A percentile compares a stretch with the other conserved stretches of the same genome.
Evolutionary conservation across 306 rosid genomes (phyloP).

Genomic region (Quercus dentata): DNA sequence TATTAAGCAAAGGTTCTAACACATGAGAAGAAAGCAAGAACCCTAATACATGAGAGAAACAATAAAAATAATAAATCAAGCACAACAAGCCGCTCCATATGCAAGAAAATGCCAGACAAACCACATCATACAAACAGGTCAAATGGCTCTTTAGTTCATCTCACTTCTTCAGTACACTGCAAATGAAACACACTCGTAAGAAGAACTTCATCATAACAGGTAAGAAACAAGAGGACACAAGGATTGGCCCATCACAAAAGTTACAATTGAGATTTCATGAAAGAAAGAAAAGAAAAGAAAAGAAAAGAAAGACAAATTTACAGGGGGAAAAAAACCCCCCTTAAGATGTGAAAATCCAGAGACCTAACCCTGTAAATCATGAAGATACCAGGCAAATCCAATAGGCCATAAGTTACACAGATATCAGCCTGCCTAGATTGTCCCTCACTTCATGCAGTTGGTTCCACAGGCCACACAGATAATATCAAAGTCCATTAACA

Average conservation of each 20-base stretch:
- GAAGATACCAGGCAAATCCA: background rate
- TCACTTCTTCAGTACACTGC: constrained; percentile 95
- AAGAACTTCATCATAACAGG: background rate
- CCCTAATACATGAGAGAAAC: constrained; percentile 13
- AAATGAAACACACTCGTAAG: constrained; percentile 18
- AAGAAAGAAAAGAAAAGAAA: background rate
- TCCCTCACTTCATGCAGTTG: background rate
- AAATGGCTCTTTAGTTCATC: constrained; percentile 13
- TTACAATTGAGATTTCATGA: background rate
- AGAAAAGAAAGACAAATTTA: too few species aligned
- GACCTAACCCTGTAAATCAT: background rate
- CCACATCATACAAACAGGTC: constrained; percentile 13
- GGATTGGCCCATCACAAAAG: background rate
- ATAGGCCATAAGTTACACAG: background rate
- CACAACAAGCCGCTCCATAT: constrained; percentile 2
- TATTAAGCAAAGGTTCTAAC: background rate
- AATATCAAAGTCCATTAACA: background rate
- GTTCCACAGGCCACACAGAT: background rate
- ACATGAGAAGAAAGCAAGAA: constrained; percentile 6
- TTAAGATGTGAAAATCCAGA: background rate
- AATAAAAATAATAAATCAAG: constrained; percentile 18
- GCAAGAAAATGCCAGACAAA: constrained; percentile 23
- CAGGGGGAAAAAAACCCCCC: too few species aligned
- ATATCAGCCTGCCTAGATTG: background rate
- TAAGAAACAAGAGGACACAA: background rate